Evolutionary conservation across 73 alveolate genomes (phyloP).

Genomic region (Breviolum minutum): DNA sequence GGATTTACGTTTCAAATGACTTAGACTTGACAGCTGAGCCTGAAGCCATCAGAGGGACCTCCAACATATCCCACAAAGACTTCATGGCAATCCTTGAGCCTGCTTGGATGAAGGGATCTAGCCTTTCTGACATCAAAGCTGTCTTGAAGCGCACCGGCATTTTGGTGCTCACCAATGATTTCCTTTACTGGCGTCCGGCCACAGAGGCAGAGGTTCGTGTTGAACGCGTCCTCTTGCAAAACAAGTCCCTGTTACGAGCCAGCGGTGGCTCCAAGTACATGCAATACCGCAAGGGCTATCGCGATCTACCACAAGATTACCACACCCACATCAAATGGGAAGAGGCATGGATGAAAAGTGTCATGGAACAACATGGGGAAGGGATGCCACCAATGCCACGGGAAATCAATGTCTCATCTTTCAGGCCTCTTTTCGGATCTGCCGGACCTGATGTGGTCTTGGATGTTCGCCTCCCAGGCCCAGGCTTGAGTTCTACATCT

Average conservation of each 20-base stretch:
- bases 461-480: neutral
- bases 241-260: neutral
- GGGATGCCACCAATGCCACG: neutral
- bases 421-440: neutral
- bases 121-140: neutral
- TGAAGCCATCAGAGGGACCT: neutral
- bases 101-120: slow-evolving; percentile 11
- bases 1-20: neutral
- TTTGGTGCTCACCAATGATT: neutral
- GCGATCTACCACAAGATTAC: neutral
- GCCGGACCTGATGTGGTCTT: neutral
- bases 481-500: no score
- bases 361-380: neutral
- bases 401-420: neutral
- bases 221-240: neutral
- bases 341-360: slow-evolving; percentile 1
- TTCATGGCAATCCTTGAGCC: no score
- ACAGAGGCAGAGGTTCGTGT: neutral
- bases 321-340: neutral
- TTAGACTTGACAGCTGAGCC: neutral
- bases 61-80: neutral
- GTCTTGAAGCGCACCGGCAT: neutral
- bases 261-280: neutral
- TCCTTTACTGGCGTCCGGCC: neutral
- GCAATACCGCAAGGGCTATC: neutral